phyloP scores from a whole-genome alignment of 202 grass and related monocot genomes.

The Setaria viridis region DNA sequence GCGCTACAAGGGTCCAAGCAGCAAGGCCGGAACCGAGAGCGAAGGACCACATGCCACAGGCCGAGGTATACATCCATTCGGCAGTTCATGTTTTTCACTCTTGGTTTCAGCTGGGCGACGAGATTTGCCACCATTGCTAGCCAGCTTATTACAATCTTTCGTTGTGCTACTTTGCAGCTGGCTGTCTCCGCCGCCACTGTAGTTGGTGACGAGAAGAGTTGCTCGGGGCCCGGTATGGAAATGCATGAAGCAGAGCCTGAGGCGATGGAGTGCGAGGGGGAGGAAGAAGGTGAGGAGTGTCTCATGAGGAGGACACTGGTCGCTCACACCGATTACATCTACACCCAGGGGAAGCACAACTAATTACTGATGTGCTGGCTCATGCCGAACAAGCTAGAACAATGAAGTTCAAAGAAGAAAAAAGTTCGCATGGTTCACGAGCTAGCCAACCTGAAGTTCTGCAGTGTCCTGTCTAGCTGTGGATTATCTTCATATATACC shows the following conservation, averaged over 20 bases:
- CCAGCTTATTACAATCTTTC: background rate
- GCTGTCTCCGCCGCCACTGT: background rate
- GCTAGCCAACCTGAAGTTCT: background rate
- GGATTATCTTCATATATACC: background rate
- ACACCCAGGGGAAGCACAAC: constrained; percentile 75
- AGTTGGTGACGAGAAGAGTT: background rate
- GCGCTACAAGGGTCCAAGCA: constrained; percentile 27
- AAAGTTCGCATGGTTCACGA: constrained; percentile 7
- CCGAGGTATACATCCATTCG: background rate
- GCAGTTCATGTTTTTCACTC: background rate
- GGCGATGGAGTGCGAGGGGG: constrained; percentile 30
- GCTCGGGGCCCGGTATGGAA: background rate
- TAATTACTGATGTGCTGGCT: background rate
- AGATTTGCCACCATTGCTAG: background rate
- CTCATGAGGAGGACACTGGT: constrained; percentile 68
- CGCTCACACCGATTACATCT: constrained; percentile 81
- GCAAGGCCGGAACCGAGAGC: constrained; percentile 43
- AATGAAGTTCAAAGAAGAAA: background rate
- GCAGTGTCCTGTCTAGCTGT: constrained; percentile 13
- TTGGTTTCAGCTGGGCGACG: background rate
- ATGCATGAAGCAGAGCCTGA: constrained; percentile 23
- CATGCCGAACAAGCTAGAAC: background rate
- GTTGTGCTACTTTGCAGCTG: constrained; percentile 12
- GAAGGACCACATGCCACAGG: constrained; percentile 32
- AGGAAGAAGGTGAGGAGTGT: constrained; percentile 52